Base-by-base conservation (phyloP, 2,329 filamentous ascomycete genomes). In the Apiospora hydei region DNA sequence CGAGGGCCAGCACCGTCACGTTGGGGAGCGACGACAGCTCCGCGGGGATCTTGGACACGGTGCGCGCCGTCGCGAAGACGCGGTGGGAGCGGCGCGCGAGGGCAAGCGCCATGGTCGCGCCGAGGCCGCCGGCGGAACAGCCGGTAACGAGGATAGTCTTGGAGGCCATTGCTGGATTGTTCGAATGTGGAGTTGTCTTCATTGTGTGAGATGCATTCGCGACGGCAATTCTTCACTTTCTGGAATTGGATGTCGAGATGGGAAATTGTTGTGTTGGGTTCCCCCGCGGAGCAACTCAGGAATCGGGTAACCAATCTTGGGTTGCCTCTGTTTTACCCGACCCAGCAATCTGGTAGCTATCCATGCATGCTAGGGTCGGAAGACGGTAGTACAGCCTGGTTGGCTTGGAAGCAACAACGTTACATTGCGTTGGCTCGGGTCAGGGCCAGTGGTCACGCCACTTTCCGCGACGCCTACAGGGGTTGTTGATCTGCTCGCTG, bases 71-170 rank as follows among this genome's bases (percentile, higher is more conserved):
- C 5, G 72, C 72, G 57, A 61, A 73, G 24, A 71, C 70, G 47
- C 43, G 70, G 61, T 73, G 72, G 14, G 49, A 46, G 16, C 41
- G 41, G 7, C 3, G 18, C 38, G 70, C 61, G 34, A 73, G 61
- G 7, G 61, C 72, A 4, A n/a, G 4, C 10, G 72, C 72, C 3
- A 73, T 57, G 11, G 72, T 57, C 3, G 72, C 70, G 30, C 72
- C 72, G 38, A 69, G 66, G 7, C 72, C 72, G 24, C 70, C 72
- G n/a, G 70, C 49, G 24, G 67, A 61, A 47, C 72, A 73, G 13
- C 72, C 72, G 5, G 72, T 73, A 5, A 73, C 69, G 13, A 73
- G 53, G 26, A 73, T 49, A 1, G 61, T 71, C 24, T 73, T 76
- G 2, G 57, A 53, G 10, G 51, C 0, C 51, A 57, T 57, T 16